Conservation (phyloP, 2,329 filamentous ascomycete species). For the Colletotrichum falcatum region DNA sequence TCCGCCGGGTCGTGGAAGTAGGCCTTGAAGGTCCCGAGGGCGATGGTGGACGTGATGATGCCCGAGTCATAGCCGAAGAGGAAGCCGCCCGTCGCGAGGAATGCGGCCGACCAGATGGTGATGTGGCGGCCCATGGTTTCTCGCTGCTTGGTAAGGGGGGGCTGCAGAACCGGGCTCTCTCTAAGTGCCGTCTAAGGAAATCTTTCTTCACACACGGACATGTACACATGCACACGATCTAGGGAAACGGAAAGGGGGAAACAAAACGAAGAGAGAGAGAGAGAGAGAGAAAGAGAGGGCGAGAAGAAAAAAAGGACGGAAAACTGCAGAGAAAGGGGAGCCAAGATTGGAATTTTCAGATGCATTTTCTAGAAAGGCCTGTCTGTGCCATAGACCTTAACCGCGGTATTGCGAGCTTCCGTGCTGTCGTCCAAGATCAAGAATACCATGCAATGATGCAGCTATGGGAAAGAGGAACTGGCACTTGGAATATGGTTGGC, state of each 20-base stretch:
- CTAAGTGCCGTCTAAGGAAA: too few relatives aligned
- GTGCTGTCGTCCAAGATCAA: neutral
- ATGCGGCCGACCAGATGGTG: constrained; percentile 43
- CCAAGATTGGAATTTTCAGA: constrained; percentile 3
- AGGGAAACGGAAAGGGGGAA: too few relatives aligned
- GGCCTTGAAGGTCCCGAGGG: constrained; percentile 50
- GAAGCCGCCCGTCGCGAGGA: constrained; percentile 47
- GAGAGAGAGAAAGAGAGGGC: neutral
- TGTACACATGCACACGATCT: neutral
- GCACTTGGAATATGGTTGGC: neutral
- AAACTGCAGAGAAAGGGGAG: neutral
- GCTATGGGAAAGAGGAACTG: neutral
- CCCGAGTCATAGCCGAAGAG: constrained; percentile 62
- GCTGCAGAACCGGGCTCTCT: too few relatives aligned
- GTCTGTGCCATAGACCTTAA: neutral
- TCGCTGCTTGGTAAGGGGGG: fast-evolving
- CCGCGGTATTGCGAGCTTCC: neutral
- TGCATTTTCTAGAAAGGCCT: constrained; percentile 20
- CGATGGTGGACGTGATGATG: constrained; percentile 54
- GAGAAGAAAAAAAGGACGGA: neutral
- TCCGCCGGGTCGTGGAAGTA: constrained; percentile 55
- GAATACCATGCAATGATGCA: neutral
- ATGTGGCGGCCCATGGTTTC: constrained; percentile 32
- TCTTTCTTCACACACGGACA: neutral
- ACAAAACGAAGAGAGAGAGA: too few relatives aligned